Base-by-base conservation (phyloP, 2,329 filamentous ascomycete species). In the Verruconis gallopava region DNA sequence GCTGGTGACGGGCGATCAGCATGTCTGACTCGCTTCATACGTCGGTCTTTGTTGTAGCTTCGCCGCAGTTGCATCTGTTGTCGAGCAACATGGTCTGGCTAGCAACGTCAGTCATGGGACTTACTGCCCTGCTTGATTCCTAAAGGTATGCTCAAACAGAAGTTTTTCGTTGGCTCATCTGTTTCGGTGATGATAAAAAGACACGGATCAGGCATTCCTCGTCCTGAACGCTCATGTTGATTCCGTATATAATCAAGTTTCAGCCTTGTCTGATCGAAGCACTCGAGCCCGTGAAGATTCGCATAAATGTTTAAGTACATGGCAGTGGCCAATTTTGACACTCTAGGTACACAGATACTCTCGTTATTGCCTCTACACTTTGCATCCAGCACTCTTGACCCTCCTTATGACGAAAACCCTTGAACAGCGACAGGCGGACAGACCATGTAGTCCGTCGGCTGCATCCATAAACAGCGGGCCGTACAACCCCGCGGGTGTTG, bases 191-290 rank as follows among this genome's bases (percentile, higher is more conserved):
- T 77, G 73, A 77, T 68, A 59, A 60, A 60, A 65, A 61, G 73
- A 77, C 73, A 74, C 59, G 69, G 68, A 69, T 73, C 67, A 72
- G 74, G 73, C 73, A 77, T 77, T 77, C 73, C 73, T 77, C 73
- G 71, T 71, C 65, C 73, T 69, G 71, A 77, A 77, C 62, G 64
- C 60, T 59, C 61, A 69, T 77, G 73, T 76, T 69, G 73, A 77
- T 72, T 68, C 66, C 72, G 71, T 75, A 67, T 61, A 33, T 17
- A 58, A 59, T 66, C 59, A 74, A 78, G 73, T 77, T 77, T 77
- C 73, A 77, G 73, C 73, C 73, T 77, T 77, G 73, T 77, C 73
- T 77, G 73, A 77, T 62, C n/a, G n/a, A n/a, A n/a, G n/a, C n/a
- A n/a, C n/a, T n/a, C n/a, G n/a, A n/a, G n/a, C n/a, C n/a, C n/a